Percentiles rank a stretch among this genome's conserved stretches.
phyloP scores from a whole-genome alignment of 2,329 filamentous ascomycete species.

The Botrytis deweyae region DNA sequence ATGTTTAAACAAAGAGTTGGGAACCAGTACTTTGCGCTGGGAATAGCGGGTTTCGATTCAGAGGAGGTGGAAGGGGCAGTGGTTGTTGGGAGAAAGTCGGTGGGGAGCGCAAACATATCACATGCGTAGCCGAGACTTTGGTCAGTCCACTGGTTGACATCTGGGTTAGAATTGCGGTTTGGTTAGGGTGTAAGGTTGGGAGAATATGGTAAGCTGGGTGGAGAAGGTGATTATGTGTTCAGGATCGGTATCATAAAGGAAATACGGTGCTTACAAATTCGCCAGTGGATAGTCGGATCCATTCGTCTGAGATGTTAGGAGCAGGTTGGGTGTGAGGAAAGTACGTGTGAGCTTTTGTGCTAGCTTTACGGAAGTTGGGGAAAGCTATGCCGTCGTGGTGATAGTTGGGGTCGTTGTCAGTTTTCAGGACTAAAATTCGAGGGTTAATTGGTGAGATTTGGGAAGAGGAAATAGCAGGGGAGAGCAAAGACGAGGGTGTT shows the following conservation, averaged over 20 bases:
- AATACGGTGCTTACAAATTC: slow-evolving; percentile 40
- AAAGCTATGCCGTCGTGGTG: slow-evolving; percentile 29
- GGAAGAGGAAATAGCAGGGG: slow-evolving; percentile 44
- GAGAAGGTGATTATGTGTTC: neutral
- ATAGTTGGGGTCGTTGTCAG: slow-evolving; percentile 51
- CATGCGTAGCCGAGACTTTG: slow-evolving; percentile 62
- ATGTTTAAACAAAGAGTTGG: slow-evolving; percentile 69
- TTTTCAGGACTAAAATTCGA: slow-evolving; percentile 44
- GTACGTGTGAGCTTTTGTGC: slow-evolving; percentile 51
- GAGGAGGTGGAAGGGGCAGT: slow-evolving; percentile 44
- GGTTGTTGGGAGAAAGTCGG: neutral
- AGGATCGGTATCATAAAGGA: neutral
- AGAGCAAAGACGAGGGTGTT: neutral
- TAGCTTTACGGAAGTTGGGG: slow-evolving; percentile 39
- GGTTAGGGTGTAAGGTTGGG: neutral
- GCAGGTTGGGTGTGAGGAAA: slow-evolving; percentile 48
- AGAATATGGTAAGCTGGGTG: neutral
- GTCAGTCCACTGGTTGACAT: slow-evolving; percentile 54
- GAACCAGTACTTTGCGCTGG: slow-evolving; percentile 39
- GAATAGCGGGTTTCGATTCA: slow-evolving; percentile 49
- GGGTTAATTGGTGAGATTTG: slow-evolving; percentile 42
- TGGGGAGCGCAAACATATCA: slow-evolving; percentile 58
- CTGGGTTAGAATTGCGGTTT: neutral
- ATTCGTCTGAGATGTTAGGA: slow-evolving; percentile 57
- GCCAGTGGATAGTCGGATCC: slow-evolving; percentile 61